Conservation (phyloP, 2,329 filamentous ascomycete genomes). For the Fusarium sp. region DNA sequence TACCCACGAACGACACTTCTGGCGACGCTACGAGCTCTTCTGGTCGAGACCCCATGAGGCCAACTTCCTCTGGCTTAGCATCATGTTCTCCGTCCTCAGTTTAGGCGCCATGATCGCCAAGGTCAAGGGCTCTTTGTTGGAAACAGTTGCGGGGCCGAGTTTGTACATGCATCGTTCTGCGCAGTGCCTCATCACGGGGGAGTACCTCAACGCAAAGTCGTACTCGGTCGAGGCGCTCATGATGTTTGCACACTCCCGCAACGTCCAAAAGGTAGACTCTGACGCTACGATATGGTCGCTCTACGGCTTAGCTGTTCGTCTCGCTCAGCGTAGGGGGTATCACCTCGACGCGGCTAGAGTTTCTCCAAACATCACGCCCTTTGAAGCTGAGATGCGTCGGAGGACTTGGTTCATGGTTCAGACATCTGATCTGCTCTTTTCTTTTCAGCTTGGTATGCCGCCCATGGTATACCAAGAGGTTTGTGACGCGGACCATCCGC, state of each 20-base stretch:
- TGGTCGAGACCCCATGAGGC: constrained; percentile 56
- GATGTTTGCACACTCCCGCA: constrained; percentile 57
- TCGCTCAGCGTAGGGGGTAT: constrained; percentile 65
- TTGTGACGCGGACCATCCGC: constrained; percentile 59
- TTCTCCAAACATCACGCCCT: constrained; percentile 55
- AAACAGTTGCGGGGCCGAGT: constrained; percentile 40
- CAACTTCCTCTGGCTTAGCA: constrained; percentile 63
- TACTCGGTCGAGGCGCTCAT: constrained; percentile 63
- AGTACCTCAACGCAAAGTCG: constrained; percentile 58
- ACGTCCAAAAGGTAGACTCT: constrained; percentile 55
- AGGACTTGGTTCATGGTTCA: constrained; percentile 62
- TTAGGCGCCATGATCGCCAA: constrained; percentile 54
- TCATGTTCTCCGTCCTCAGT: constrained; percentile 61
- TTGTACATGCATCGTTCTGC: constrained; percentile 53
- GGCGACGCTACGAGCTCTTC: constrained; percentile 61
- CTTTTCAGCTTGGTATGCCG: constrained; percentile 66
- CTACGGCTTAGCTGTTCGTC: constrained; percentile 58
- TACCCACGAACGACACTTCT: constrained; percentile 59
- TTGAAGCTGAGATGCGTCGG: constrained; percentile 64
- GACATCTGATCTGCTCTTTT: constrained; percentile 61
- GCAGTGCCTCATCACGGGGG: constrained; percentile 61
- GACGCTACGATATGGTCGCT: constrained; percentile 61
- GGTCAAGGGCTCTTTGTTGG: constrained; percentile 42
- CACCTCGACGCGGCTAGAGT: constrained; percentile 61
- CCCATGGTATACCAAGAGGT: constrained; percentile 61